These are phyloP conservation scores for Rhodotorula sp. DNA, from an alignment of 1,284 basidiomycete species.

Conservation along the genomic window DNA sequence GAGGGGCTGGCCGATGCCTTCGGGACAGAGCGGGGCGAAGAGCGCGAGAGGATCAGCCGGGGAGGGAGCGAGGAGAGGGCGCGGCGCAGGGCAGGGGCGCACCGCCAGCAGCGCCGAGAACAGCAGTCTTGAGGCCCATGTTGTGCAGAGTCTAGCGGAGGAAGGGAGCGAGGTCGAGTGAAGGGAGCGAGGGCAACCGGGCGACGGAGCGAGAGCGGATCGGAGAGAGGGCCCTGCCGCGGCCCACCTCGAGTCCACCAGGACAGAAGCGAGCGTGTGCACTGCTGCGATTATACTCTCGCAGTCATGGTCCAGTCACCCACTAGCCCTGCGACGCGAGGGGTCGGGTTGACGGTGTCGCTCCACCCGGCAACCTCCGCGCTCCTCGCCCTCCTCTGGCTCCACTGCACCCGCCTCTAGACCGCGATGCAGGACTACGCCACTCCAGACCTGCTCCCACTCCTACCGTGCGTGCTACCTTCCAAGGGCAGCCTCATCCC, in stretches of 20 bases:
- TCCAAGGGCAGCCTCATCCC: no score
- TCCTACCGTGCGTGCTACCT: background rate
- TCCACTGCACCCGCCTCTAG: background rate
- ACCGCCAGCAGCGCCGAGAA: slow-evolving; percentile 5
- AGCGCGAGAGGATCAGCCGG: background rate
- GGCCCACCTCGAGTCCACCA: no score
- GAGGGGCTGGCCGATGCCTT: slow-evolving; percentile 87
- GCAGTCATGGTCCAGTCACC: no score
- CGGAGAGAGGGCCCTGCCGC: background rate
- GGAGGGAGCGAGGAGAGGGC: background rate
- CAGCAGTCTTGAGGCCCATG: slow-evolving; percentile 14
- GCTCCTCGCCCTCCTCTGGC: background rate
- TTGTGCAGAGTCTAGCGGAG: background rate
- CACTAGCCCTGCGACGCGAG: no score
- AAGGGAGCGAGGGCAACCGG: background rate
- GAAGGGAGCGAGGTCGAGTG: background rate
- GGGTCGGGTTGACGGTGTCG: no score
- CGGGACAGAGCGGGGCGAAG: background rate
- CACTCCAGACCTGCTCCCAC: background rate
- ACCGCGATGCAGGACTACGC: background rate
- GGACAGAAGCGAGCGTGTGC: no score
- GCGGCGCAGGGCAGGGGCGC: background rate
- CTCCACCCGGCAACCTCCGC: background rate
- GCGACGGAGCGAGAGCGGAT: background rate
- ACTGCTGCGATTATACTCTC: no score